Percentiles rank a stretch among this genome's conserved stretches.
phyloP scores from a whole-genome alignment of 495 filamentous ascomycete genomes.

The Tuber melanosporum region DNA sequence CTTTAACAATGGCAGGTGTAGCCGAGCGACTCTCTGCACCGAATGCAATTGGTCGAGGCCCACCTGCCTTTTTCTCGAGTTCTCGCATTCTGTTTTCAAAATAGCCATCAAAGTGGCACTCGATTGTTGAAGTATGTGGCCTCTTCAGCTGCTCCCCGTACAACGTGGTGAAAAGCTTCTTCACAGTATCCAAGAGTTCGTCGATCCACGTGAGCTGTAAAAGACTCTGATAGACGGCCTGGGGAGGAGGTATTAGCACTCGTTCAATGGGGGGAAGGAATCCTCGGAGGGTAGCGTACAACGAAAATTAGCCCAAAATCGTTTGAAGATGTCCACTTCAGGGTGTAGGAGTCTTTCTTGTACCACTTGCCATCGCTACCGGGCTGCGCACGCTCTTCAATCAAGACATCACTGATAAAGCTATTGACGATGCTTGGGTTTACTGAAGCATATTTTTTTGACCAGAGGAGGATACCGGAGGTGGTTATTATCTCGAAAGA shows the following conservation, averaged over 20 bases:
- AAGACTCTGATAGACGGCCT: conserved; percentile 96
- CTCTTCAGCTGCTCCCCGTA: conserved; percentile 83
- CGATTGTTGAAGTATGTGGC: conserved; percentile 65
- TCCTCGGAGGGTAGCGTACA: conserved; percentile 51
- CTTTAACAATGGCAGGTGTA: conserved; percentile 44
- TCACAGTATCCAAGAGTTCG: conserved; percentile 89
- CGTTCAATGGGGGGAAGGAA: background rate
- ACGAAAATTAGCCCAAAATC: conserved; percentile 93
- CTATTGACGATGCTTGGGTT: conserved; percentile 79
- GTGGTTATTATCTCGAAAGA: conserved; percentile 93
- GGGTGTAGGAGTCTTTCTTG: conserved; percentile 86
- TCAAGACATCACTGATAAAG: conserved; percentile 93
- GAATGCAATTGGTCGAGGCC: conserved; percentile 42
- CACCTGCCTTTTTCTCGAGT: conserved; percentile 54
- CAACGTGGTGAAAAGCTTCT: conserved; percentile 76
- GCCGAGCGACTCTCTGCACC: conserved; percentile 38
- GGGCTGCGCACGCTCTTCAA: conserved; percentile 76
- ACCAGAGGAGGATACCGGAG: conserved; percentile 95
- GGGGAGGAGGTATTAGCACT: conserved; percentile 30
- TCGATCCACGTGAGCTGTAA: conserved; percentile 95
- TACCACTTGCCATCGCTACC: conserved; percentile 59
- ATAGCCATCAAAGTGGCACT: conserved; percentile 81
- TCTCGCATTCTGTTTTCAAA: conserved; percentile 88
- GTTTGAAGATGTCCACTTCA: conserved; percentile 89
- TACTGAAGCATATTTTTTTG: conserved; percentile 72